Conservation (phyloP, 2,329 filamentous ascomycete genomes). For the Phoma herbarum region DNA sequence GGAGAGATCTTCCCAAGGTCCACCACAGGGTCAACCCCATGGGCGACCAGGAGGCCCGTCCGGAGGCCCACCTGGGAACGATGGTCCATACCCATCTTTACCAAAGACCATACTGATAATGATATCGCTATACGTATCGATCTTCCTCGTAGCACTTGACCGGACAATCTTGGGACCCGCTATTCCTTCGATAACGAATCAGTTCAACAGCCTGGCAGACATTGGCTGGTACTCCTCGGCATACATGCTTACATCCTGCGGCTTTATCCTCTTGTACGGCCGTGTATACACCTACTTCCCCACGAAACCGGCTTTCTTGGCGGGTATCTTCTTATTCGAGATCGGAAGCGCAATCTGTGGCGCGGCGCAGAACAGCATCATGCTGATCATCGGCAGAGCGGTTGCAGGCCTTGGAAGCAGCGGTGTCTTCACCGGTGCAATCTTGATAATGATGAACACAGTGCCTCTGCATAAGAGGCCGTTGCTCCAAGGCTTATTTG, state of each 20-base stretch:
- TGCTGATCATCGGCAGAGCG: slow-evolving; percentile 45
- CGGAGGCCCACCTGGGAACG: neutral
- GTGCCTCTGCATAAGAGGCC: slow-evolving; percentile 56
- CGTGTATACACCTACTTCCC: slow-evolving; percentile 59
- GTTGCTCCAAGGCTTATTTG: slow-evolving; percentile 52
- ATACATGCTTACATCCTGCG: slow-evolving; percentile 52
- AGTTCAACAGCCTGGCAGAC: slow-evolving; percentile 54
- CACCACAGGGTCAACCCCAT: neutral
- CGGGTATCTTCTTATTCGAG: slow-evolving; percentile 57
- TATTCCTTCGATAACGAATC: slow-evolving; percentile 57
- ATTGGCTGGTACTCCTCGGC: slow-evolving; percentile 56
- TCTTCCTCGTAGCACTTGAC: slow-evolving; percentile 49
- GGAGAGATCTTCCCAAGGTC: neutral
- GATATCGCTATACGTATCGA: slow-evolving; percentile 44
- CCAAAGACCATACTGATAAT: slow-evolving; percentile 42
- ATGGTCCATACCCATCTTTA: slow-evolving; percentile 29
- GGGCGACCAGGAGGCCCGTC: neutral
- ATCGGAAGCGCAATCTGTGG: slow-evolving; percentile 65
- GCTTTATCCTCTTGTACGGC: slow-evolving; percentile 57
- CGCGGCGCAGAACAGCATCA: slow-evolving; percentile 47
- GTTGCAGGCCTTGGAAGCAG: slow-evolving; percentile 43
- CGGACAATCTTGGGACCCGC: slow-evolving; percentile 58
- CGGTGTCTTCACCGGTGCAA: slow-evolving; percentile 46
- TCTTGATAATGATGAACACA: slow-evolving; percentile 46
- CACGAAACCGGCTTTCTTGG: slow-evolving; percentile 61